phyloP scores from a whole-genome alignment of 257 asterid species.

The Solanum piurae region DNA sequence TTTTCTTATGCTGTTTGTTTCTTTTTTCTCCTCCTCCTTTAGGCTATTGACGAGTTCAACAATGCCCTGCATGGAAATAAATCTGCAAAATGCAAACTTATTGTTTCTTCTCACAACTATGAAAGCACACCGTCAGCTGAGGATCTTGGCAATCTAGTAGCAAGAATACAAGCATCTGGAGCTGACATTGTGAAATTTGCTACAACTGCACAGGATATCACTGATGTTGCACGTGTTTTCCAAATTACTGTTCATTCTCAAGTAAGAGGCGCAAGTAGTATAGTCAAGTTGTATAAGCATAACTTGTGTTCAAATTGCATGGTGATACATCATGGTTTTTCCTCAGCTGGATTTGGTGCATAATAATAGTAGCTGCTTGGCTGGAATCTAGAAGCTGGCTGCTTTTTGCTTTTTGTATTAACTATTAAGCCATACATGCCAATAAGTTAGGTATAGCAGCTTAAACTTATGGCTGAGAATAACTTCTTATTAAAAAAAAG shows the following conservation, averaged over 20 bases:
- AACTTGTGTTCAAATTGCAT: background rate
- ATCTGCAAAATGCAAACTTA: constrained; percentile 69
- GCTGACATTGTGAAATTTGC: constrained; percentile 97
- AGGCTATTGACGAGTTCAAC: constrained; percentile 82
- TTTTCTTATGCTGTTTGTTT: background rate
- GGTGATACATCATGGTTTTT: background rate
- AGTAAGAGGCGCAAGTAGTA: constrained; percentile 40
- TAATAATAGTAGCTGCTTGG: background rate
- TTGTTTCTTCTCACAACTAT: constrained; percentile 91
- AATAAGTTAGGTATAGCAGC: background rate
- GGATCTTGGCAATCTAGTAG: constrained; percentile 85
- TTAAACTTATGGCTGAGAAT: background rate
- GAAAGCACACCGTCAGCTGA: constrained; percentile 68
- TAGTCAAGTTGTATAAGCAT: background rate
- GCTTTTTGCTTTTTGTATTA: background rate
- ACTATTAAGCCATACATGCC: background rate
- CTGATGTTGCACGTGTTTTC: constrained; percentile 82
- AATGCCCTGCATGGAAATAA: constrained; percentile 40
- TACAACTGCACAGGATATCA: constrained; percentile 79
- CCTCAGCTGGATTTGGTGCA: background rate
- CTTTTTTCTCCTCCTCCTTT: background rate
- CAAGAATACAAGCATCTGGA: constrained; percentile 87
- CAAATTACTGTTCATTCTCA: constrained; percentile 87
- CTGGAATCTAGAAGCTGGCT: background rate
- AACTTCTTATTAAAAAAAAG: background rate